Conservation (phyloP, 2,329 filamentous ascomycete genomes). For the Seiridium unicorne region DNA sequence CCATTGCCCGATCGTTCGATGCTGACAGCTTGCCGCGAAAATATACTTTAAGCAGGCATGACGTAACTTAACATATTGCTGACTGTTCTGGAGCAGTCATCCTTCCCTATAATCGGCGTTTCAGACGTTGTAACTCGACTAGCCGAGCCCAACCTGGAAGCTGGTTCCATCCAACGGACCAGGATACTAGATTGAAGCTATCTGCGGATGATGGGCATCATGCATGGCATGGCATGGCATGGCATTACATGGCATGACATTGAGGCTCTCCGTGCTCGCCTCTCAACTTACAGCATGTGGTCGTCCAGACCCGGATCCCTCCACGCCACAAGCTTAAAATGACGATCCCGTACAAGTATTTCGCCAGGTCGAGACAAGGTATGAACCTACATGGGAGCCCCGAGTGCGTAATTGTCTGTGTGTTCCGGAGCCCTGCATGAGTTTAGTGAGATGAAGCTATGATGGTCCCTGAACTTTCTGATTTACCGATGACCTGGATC, state of each 20-base stretch:
- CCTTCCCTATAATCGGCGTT: no score
- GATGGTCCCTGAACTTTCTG: background rate
- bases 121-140: background rate
- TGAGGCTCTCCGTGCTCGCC: slow-evolving; percentile 7
- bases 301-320: background rate
- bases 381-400: slow-evolving; percentile 25
- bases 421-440: slow-evolving; percentile 21
- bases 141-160: background rate
- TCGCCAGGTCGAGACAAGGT: slow-evolving; percentile 6
- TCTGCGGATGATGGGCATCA: slow-evolving; percentile 8
- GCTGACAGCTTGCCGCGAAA: no score
- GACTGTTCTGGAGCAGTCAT: no score
- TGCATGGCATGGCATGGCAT: slow-evolving; percentile 10
- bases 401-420: slow-evolving; percentile 9
- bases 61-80: no score
- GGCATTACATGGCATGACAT: slow-evolving; percentile 8
- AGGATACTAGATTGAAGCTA: background rate
- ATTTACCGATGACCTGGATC: background rate
- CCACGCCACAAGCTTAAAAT: background rate
- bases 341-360: background rate
- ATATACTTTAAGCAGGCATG: no score
- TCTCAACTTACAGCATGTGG: background rate
- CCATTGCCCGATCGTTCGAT: no score
- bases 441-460: background rate
- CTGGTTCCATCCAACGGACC: background rate